Evolutionary conservation across 1,284 basidiomycete genomes (phyloP).

Genomic region (Apiotrichum montevideense): DNA sequence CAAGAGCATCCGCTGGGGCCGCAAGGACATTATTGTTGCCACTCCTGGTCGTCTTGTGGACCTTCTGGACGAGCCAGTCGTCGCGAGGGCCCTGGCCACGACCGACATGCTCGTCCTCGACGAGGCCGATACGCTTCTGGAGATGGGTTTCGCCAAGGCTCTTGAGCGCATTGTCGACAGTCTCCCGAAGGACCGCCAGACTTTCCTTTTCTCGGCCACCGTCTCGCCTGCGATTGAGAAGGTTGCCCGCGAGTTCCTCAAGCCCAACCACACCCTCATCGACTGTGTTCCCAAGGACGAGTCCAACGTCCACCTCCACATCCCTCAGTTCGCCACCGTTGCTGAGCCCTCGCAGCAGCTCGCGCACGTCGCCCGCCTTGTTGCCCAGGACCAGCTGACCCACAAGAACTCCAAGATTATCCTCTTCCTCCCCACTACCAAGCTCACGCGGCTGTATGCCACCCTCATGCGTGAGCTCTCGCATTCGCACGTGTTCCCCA

Average conservation of each 20-base stretch:
- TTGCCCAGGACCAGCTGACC: conserved; percentile 82
- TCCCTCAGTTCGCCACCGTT: conserved; percentile 78
- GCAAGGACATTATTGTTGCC: conserved; percentile 82
- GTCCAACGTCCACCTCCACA: conserved; percentile 64
- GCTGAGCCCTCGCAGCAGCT: conserved; percentile 61
- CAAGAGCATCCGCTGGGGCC: conserved; percentile 58
- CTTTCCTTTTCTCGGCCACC: conserved; percentile 92
- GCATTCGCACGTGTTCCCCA: conserved; percentile 49
- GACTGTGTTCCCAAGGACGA: conserved; percentile 56
- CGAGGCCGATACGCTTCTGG: conserved; percentile 90
- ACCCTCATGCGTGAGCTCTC: conserved; percentile 57
- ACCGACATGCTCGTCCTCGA: conserved; percentile 75
- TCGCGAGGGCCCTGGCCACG: conserved; percentile 54
- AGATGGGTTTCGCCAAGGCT: conserved; percentile 93
- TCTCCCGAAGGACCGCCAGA: conserved; percentile 74
- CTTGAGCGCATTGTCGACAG: conserved; percentile 67
- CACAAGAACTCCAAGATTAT: conserved; percentile 75
- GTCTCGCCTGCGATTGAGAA: conserved; percentile 51
- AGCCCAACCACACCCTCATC: conserved; percentile 57
- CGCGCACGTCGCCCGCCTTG: conserved; percentile 68
- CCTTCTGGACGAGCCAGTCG: conserved; percentile 59
- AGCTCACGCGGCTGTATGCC: conserved; percentile 71
- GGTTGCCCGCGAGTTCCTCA: conserved; percentile 55
- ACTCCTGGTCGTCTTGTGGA: conserved; percentile 89
- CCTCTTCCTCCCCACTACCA: conserved; percentile 85